Evolutionary conservation across 2,329 filamentous ascomycete genomes (phyloP), one percentile per base, ranked within the genome.

Genomic region (Penicillium sp.): DNA sequence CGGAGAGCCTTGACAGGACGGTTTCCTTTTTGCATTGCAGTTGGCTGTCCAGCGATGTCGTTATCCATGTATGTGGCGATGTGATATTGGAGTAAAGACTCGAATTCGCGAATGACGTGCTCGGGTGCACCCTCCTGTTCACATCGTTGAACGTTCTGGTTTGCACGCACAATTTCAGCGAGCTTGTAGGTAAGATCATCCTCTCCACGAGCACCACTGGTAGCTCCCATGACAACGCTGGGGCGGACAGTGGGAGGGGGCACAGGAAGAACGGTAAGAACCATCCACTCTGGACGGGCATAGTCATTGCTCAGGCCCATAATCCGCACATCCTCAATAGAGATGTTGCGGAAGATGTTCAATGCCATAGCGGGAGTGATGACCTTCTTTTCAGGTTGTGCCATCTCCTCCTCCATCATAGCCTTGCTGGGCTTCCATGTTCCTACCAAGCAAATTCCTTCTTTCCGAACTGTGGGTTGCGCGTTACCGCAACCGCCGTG

Each of bases 41-140:
- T 92, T 3, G 94, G 94, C 65, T 95, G 88, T 46, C 93, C 92
- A 59, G 95, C 94, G 75, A 97, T 97, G 72, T 99, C 93, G 67
- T 99, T 99, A 76, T 99, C 94, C 95, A 99, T 99, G 76, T 97
- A 96, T 1, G 95, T 99, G 41, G 95, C 95, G 56, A 99, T 92
- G 69, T 99, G 95, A 70, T 96, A 99, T 71, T 99, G 95, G 36
- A 99, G 80, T 31, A 99, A 79, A 59, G 88, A 86, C 74, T 96
- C 91, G 55, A 97, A 97, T 67, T 99, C 94, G 55, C 87, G 84
- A 14, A 92, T 85, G 62, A 97, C 91, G 75, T 99, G 94, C 60
- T 90, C 87, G 1, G 94, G 92, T 3, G 92, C 92, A 53, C 94
- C 94, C 73, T 97, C 92, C 55, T 90, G 86, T 67, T 96, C 90